Conservation (phyloP, 495 filamentous ascomycete genomes). For the Aspergillus heteromorphus region DNA sequence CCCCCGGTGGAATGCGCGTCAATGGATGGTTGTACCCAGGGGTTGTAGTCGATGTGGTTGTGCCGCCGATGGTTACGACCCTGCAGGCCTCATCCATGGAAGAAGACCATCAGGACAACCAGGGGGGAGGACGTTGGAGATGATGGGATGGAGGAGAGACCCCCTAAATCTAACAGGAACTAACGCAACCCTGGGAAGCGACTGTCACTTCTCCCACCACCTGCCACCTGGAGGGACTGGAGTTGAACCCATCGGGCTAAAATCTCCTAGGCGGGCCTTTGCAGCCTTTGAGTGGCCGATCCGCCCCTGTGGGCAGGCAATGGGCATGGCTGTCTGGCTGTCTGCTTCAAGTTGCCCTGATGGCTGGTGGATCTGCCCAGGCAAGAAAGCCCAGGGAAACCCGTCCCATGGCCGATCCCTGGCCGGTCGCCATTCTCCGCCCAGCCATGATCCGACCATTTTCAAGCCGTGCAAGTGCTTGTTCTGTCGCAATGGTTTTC, state of each 20-base stretch:
- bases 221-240: background rate
- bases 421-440: conserved; percentile 8
- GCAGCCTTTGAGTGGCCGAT: background rate
- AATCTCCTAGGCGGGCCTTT: background rate
- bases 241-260: background rate
- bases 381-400: conserved; percentile 2
- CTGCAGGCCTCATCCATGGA: background rate
- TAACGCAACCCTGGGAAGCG: conserved; percentile 2
- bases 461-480: conserved; percentile 3
- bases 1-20: conserved; percentile 2
- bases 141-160: background rate
- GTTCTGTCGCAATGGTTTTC: conserved; percentile 1
- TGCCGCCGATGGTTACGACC: background rate
- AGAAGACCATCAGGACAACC: background rate
- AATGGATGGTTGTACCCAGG: conserved; percentile 1
- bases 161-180: too few relatives aligned
- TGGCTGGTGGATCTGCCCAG: too few relatives aligned
- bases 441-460: conserved; percentile 1
- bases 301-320: background rate
- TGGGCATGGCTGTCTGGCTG: too few relatives aligned
- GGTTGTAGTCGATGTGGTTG: background rate
- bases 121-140: background rate
- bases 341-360: too few relatives aligned
- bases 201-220: conserved; percentile 1
- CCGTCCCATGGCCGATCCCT: conserved; percentile 13